A percentile compares a stretch with the other conserved stretches of the same genome.
Evolutionary conservation across 2,329 filamentous ascomycete genomes (phyloP).

Genomic region (Penicillium glabrum): DNA sequence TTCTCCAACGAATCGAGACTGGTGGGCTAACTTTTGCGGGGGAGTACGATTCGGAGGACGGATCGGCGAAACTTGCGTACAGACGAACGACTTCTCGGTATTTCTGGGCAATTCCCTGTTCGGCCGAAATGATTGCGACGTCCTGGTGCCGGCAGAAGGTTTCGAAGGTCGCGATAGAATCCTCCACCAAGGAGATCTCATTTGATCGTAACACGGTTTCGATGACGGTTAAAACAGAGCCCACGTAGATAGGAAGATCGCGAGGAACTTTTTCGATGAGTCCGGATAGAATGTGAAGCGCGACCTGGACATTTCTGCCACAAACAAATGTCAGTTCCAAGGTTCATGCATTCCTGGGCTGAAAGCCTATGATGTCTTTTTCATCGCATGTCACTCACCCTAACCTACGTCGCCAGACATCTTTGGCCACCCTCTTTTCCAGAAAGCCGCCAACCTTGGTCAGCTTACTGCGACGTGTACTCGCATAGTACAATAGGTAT

Average conservation of each 20-base stretch:
- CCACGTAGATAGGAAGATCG: slow-evolving; percentile 85
- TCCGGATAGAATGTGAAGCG: slow-evolving; percentile 85
- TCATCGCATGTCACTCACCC: slow-evolving; percentile 59
- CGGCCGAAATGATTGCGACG: slow-evolving; percentile 77
- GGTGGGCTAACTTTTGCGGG: slow-evolving; percentile 66
- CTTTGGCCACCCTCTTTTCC: slow-evolving; percentile 87
- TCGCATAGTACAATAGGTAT: slow-evolving; percentile 95
- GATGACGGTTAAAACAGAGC: slow-evolving; percentile 80
- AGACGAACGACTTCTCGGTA: slow-evolving; percentile 78
- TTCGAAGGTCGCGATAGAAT: slow-evolving; percentile 81
- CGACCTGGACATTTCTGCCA: slow-evolving; percentile 84
- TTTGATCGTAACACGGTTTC: slow-evolving; percentile 78
- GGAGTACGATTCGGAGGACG: slow-evolving; percentile 45
- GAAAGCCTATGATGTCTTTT: not conserved
- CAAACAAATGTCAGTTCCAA: slow-evolving; percentile 8
- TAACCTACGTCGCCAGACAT: slow-evolving; percentile 85
- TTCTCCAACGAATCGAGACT: slow-evolving; percentile 75
- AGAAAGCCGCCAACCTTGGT: slow-evolving; percentile 94
- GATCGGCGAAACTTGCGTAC: slow-evolving; percentile 78
- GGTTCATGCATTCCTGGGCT: not conserved
- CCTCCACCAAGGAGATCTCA: slow-evolving; percentile 91
- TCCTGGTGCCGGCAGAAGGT: slow-evolving; percentile 89
- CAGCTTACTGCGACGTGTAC: slow-evolving; percentile 89
- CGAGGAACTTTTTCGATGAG: slow-evolving; percentile 91
- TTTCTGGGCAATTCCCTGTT: slow-evolving; percentile 76